Base-by-base conservation (phyloP, 2,329 filamentous ascomycete genomes). In the Pyrenochaeta sp. region DNA sequence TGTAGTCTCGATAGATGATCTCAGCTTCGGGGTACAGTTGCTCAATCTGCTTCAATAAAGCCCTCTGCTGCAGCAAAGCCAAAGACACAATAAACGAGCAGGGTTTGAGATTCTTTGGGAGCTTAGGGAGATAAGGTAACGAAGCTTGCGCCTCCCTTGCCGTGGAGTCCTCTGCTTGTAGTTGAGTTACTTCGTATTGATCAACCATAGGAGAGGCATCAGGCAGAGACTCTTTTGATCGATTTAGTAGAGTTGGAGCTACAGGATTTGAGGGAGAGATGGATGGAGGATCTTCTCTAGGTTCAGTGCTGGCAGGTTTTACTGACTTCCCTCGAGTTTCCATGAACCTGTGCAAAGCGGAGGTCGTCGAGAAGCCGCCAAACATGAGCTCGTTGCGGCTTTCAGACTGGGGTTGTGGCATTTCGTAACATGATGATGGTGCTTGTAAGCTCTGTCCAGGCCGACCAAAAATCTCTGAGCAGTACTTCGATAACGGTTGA, bases 1-100 rank as follows among this genome's bases (percentile, higher is more conserved):
- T 72, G 52, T 85, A 87, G 59, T 89, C 85, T 43, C 87, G 81
- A 58, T 90, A 87, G 7, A 89, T 76, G 27, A 90, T 74, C 1
- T 81, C 76, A 6, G 84, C 75, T 0, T 67, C 60, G 0, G 84
- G 79, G 62, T 85, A 82, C 0, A 79, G 61, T 2, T 74, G 68
- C 54, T 84, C 78, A 1, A 90, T 73, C 1, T 73, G 64, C n/a
- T 77, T 81, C 11, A 86, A 64, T 1, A 90, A 64, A 0, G 54
- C 43, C 30, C 83, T 81, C 14, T 81, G 75, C 63, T 71, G 52
- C 47, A 74, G 31, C 75, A 77, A 32, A 83, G 71, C 74, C 0
- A 83, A 71, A 0, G 87, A 85, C 15, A 87, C 75, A 7, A 90
- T 79, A 58, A 87, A 78, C 11, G 75, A 71, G 12, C 72, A 71